Conservation (phyloP, 2,329 filamentous ascomycete species). For the Cladophialophora psammophila region DNA sequence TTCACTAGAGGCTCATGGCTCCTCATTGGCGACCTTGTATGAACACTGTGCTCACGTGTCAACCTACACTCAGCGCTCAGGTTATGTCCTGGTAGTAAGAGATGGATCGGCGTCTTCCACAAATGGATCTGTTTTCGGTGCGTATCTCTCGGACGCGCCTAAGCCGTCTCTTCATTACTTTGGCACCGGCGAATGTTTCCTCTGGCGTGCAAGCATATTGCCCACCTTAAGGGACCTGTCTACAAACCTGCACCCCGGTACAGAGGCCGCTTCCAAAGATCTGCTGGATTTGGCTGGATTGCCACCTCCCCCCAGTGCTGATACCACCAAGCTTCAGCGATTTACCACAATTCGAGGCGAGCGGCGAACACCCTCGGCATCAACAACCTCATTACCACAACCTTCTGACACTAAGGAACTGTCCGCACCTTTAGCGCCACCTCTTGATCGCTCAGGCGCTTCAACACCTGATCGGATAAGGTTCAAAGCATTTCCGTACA, state of each 20-base stretch:
- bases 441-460: constrained; percentile 49
- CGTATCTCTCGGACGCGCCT: constrained; percentile 89
- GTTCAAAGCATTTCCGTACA: constrained; percentile 97
- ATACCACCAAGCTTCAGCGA: constrained; percentile 67
- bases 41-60: constrained; percentile 74
- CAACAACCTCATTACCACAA: constrained; percentile 40
- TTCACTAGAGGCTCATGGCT: constrained; percentile 89
- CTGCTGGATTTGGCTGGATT: constrained; percentile 62
- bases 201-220: constrained; percentile 78
- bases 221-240: constrained; percentile 55
- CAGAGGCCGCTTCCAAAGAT: constrained; percentile 42
- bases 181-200: constrained; percentile 94
- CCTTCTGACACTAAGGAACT: constrained; percentile 30
- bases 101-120: constrained; percentile 62
- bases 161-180: constrained; percentile 85
- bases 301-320: constrained; percentile 73
- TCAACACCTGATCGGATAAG: constrained; percentile 77
- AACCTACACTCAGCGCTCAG: constrained; percentile 70
- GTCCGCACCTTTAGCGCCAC: constrained; percentile 37
- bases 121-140: constrained; percentile 73
- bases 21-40: constrained; percentile 85
- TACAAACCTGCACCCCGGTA: constrained; percentile 10
- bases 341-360: constrained; percentile 64
- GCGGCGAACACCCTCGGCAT: constrained; percentile 46
- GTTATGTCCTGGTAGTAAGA: constrained; percentile 86